A percentile compares a stretch with the other conserved stretches of the same genome.
Conservation (phyloP, 306 rosid species). For the Quercus mongolica region DNA sequence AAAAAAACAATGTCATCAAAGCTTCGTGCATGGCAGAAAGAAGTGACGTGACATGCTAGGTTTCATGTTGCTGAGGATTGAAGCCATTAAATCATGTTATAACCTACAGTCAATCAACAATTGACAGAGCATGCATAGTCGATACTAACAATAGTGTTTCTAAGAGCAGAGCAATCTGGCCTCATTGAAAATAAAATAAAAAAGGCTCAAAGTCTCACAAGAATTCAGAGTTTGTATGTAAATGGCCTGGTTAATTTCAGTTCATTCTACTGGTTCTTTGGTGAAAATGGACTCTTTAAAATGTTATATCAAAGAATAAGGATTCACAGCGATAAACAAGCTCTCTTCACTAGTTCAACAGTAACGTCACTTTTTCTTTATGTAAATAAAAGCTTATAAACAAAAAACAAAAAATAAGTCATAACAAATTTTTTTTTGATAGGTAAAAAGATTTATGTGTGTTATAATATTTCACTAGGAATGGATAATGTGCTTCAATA, state of each 20-base stretch:
- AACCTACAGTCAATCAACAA: no score
- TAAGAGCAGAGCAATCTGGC: neutral
- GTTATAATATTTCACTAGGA: neutral
- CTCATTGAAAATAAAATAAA: neutral
- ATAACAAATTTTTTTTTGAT: neutral
- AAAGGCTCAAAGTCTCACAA: neutral
- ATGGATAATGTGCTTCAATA: slow-evolving; percentile 2
- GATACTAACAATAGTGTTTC: neutral
- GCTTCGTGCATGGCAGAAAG: no score
- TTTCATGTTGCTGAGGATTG: no score
- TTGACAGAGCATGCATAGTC: no score
- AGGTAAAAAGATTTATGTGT: no score
- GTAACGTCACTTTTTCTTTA: neutral
- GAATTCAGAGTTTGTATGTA: neutral
- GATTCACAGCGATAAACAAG: neutral
- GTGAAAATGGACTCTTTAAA: neutral
- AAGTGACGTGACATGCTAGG: no score
- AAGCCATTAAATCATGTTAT: no score
- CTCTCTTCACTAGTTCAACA: neutral
- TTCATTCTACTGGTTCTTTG: neutral
- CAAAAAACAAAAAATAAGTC: neutral
- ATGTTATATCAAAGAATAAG: neutral
- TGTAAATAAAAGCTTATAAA: neutral
- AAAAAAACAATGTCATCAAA: no score
- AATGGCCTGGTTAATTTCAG: neutral